Base-by-base conservation (phyloP, 1,284 basidiomycete species). In the Cryptococcus sp. region DNA sequence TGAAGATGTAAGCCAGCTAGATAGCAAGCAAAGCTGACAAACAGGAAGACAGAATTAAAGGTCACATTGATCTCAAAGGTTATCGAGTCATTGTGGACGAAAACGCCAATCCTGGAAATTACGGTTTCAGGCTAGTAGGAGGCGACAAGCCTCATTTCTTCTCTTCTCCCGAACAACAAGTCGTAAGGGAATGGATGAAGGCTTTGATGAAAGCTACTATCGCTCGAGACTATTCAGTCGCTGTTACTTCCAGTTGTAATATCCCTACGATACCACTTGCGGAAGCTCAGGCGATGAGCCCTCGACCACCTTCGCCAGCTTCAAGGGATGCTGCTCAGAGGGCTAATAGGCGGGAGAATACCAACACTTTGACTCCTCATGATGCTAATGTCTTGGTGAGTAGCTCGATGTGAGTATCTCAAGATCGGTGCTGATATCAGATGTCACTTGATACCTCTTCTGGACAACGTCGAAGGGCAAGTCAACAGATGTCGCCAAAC, bases 151-250 rank as follows among this genome's bases (percentile, higher is more conserved):
- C 88, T 2, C 91, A 98, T 74, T 89, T 79, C 70, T 98, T 99
- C 76, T 88, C 87, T 59, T 88, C 88, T 0, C 87, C 92, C 34
- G 92, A 98, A 69, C 88, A 91, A 70, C 71, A 77, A 4, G 75
- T 84, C 36, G 81, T 97, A 45, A 83, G 96, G 13, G 91, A 91
- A 61, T 99, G 96, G 96, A 98, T 98, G 94, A 98, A 98, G 79
- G 90, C 91, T 10, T 83, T 99, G 63, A 97, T 98, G 90, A 99
- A 98, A 76, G 88, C 92, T 2, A 98, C 94, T 4, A 99, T 99
- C 65, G 87, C 84, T 16, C 79, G 96, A 51, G 91, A 96, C 73
- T 94, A 92, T 70, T 81, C 85, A 11, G 91, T 85, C 64, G 89
- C 93, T 22, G 93, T 98, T 50, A 86, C 97, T 22, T 97, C 93